phyloP scores from a whole-genome alignment of 352 stramenopile species.

The Globisporangium okanoganense region DNA sequence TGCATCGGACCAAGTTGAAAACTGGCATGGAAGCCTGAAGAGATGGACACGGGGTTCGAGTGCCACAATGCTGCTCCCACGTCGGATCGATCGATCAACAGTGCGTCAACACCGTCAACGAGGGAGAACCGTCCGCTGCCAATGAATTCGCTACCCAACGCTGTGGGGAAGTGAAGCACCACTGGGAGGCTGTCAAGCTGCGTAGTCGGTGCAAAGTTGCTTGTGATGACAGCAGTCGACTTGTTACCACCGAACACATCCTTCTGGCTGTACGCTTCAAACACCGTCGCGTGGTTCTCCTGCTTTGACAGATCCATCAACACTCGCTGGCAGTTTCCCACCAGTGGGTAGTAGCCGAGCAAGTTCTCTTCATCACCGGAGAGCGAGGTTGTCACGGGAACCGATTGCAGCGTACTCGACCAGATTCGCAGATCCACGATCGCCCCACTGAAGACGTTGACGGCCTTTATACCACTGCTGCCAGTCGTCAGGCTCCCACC shows the following conservation, averaged over 20 bases:
- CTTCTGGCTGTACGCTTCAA: slow-evolving; percentile 30
- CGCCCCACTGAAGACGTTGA: slow-evolving; percentile 50
- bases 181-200: slow-evolving; percentile 32
- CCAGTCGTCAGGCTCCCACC: slow-evolving; percentile 44
- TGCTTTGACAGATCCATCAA: slow-evolving; percentile 65
- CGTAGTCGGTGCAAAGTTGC: slow-evolving; percentile 26
- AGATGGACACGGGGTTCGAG: slow-evolving; percentile 25
- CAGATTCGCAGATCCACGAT: slow-evolving; percentile 75
- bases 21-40: slow-evolving; percentile 44
- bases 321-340: slow-evolving; percentile 53
- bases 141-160: slow-evolving; percentile 36
- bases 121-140: slow-evolving; percentile 39
- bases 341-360: slow-evolving; percentile 74
- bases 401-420: slow-evolving; percentile 23
- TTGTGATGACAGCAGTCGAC: slow-evolving; percentile 3
- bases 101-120: slow-evolving; percentile 15
- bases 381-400: slow-evolving; percentile 16
- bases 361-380: slow-evolving; percentile 41
- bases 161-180: slow-evolving; percentile 33
- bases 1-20: slow-evolving; percentile 30
- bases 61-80: slow-evolving; percentile 51
- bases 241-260: slow-evolving; percentile 5
- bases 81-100: slow-evolving; percentile 24
- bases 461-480: slow-evolving; percentile 16
- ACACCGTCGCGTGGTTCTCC: slow-evolving; percentile 72